These are phyloP conservation scores for Podaxis sp. DNA, from an alignment of 768 basidiomycete species.

Conservation along the genomic window DNA sequence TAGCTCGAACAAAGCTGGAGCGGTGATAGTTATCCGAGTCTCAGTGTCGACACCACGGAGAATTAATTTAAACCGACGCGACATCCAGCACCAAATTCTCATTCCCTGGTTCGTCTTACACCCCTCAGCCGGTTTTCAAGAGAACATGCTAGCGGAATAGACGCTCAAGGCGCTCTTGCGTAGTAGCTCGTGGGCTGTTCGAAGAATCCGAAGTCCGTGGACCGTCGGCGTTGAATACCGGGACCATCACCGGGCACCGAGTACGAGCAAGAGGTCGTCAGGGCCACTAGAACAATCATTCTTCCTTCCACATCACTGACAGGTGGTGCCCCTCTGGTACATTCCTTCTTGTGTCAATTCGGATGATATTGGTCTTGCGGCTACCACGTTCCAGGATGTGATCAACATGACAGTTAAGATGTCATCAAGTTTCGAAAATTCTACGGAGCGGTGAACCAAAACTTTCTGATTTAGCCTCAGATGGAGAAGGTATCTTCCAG, in stretches of 20 bases:
- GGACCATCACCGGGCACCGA: slow-evolving; percentile 5
- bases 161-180: too few species aligned
- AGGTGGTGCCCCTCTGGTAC: not conserved
- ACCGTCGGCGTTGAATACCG: too few species aligned
- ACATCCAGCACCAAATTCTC: too few species aligned
- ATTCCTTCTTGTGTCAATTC: not conserved
- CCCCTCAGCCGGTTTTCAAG: too few species aligned
- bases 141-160: too few species aligned
- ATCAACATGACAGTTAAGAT: slow-evolving; percentile 1
- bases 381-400: not conserved
- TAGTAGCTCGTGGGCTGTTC: too few species aligned
- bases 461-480: not conserved
- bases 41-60: too few species aligned
- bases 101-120: too few species aligned
- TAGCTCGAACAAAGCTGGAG: too few species aligned
- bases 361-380: not conserved
- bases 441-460: not conserved
- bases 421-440: not conserved
- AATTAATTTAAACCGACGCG: too few species aligned
- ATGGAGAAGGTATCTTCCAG: not conserved
- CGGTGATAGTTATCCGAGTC: too few species aligned
- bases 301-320: not conserved
- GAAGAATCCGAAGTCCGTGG: too few species aligned
- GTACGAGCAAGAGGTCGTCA: not conserved
- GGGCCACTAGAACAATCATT: not conserved